Percentiles rank a stretch among this genome's conserved stretches.
phyloP scores from a whole-genome alignment of 2,329 filamentous ascomycete genomes.

The Capronia americana region DNA sequence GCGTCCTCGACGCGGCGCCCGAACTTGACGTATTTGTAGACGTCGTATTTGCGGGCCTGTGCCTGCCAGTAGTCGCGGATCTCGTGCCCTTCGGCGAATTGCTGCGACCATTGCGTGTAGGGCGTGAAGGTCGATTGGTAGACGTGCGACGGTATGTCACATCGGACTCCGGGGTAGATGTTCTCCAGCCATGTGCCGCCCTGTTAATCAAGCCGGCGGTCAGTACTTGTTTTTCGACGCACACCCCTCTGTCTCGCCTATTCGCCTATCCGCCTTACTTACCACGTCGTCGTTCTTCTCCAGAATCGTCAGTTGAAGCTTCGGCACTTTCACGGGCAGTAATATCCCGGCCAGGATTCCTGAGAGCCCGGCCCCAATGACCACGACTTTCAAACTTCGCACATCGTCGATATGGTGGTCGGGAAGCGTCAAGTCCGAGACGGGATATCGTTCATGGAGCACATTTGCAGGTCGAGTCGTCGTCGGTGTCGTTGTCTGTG shows the following conservation, averaged over 20 bases:
- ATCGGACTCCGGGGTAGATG: constrained; percentile 42
- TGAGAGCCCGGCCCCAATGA: constrained; percentile 50
- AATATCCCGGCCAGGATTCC: constrained; percentile 49
- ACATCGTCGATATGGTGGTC: constrained; percentile 45
- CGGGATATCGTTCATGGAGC: constrained; percentile 17
- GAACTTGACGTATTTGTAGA: constrained; percentile 65
- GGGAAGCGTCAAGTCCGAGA: constrained; percentile 37
- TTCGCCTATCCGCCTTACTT: constrained; percentile 1
- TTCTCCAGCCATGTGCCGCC: constrained; percentile 46
- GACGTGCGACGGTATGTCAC: constrained; percentile 39
- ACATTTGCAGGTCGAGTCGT: constrained; percentile 10
- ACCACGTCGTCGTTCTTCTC: constrained; percentile 38
- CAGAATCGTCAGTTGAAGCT: constrained; percentile 37
- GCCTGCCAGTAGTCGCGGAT: constrained; percentile 38
- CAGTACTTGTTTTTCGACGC: background rate
- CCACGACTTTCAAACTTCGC: constrained; percentile 45
- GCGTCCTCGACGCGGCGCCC: constrained; percentile 61
- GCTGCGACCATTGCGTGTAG: constrained; percentile 38
- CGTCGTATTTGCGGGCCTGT: constrained; percentile 40
- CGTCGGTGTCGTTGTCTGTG: background rate
- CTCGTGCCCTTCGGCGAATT: constrained; percentile 37
- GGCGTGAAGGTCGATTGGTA: constrained; percentile 41
- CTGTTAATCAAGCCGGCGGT: constrained; percentile 15
- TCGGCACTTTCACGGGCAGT: constrained; percentile 47
- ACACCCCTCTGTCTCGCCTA: background rate